Evolutionary conservation across 1,139 yeast genomes (phyloP), one percentile per base, ranked within the genome.

Genomic region (Yarrowia galli): DNA sequence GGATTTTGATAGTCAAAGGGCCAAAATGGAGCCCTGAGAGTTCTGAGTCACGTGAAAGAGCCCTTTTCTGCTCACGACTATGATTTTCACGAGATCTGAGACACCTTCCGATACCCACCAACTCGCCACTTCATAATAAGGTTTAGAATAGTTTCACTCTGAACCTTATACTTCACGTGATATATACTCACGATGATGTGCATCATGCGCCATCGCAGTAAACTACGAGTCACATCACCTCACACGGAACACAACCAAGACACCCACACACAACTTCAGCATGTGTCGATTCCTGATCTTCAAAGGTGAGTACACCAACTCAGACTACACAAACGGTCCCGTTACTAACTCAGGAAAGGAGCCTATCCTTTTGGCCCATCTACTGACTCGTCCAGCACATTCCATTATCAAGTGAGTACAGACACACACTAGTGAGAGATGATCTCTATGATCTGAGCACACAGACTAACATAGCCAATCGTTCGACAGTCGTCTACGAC

Each of bases 381-480:
- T 95, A 46, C 83, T 95, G 68, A 95, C 99, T 2, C 86, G 92
- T 70, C 99, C 99, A 0, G 98, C 97, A 0, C 99, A 95, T 76
- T 92, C 98, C 12, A 95, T 95, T 75, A 95, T 95, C 76, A 95
- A 95, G 81, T 78, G 71, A 64, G 80, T 68, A 10, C 49, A 22
- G 16, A 28, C 22, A 36, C 16, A 40, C 16, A 38, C 16, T 20
- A 28, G 32, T 7, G 32, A 49, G 20, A 18, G 46, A 4, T 43
- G 48, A 22, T 43, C 13, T 32, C 10, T 36, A 22, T 20, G 15
- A 25, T 22, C 45, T 12, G n/a, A 16, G 15, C 25, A 43, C 13
- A 2, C 13, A 15, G 43, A 28, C 65, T 61, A 32, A 22, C 25
- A n/a, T 25, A 77, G 79, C 77, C 99, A 95, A 77, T 91, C 97